Evolutionary conservation across 2,329 filamentous ascomycete species (phyloP).

Genomic region (Dothideomycetes sp.): DNA sequence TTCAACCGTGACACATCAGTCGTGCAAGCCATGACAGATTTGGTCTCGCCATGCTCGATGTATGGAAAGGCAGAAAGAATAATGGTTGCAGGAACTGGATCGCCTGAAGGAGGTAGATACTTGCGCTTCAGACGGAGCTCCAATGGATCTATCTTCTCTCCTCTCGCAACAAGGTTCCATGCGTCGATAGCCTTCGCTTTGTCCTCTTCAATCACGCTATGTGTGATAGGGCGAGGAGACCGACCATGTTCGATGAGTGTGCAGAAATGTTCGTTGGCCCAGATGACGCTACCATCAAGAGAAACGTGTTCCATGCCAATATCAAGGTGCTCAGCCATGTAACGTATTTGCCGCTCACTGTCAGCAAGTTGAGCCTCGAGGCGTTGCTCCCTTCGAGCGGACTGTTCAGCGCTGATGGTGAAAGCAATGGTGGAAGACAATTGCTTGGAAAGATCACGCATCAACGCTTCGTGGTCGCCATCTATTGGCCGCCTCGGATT

Average conservation of each 20-base stretch:
- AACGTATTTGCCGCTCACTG: slow-evolving; percentile 6
- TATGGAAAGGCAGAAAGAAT: slow-evolving; percentile 5
- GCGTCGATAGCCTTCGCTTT: slow-evolving; percentile 21
- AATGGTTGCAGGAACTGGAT: slow-evolving; percentile 1
- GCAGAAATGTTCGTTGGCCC: slow-evolving; percentile 11
- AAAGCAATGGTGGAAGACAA: slow-evolving; percentile 6
- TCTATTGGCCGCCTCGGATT: slow-evolving; percentile 9
- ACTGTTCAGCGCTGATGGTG: slow-evolving; percentile 5
- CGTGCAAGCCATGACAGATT: slow-evolving; percentile 8
- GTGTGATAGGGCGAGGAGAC: slow-evolving; percentile 31
- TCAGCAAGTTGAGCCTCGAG: slow-evolving; percentile 5
- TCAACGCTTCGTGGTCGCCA: slow-evolving; percentile 9
- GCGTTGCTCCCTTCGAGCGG: neutral
- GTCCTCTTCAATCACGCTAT: slow-evolving; percentile 28
- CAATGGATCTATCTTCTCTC: slow-evolving; percentile 29
- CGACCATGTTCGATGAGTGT: slow-evolving; percentile 12
- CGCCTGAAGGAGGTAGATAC: neutral
- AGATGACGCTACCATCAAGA: slow-evolving; percentile 7
- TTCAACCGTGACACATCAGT: slow-evolving; percentile 6
- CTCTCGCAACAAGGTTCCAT: slow-evolving; percentile 26
- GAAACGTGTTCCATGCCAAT: slow-evolving; percentile 8
- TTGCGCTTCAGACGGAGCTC: slow-evolving; percentile 22
- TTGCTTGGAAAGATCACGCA: slow-evolving; percentile 7
- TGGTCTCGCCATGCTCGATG: slow-evolving; percentile 3
- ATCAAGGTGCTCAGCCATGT: slow-evolving; percentile 9